Base-by-base conservation (phyloP, 192 early-diverging fungal species). In the Mortierella alpina region DNA sequence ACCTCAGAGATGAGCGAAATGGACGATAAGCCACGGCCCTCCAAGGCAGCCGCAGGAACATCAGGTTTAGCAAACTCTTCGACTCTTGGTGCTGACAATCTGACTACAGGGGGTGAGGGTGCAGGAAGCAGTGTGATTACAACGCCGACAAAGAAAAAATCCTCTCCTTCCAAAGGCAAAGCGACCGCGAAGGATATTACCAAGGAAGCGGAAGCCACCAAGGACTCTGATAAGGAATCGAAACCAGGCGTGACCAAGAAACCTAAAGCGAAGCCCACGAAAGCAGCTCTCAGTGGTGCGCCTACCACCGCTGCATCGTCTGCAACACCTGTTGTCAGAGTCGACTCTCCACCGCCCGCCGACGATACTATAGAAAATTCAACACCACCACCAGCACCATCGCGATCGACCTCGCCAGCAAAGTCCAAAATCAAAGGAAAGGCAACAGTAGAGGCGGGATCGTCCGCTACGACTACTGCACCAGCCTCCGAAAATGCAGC, bases 161-260 rank as follows among this genome's bases (percentile, higher is more conserved):
- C 53, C 0, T 15, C 50, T 6, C 2, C 52, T 17, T 67, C 66
- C 18, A 80, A 80, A 68, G 54, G 70, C 31, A 80, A 80, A 42
- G 50, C 17, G 15, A 15, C 59, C 39, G 58, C 2, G n/a, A 75
- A 75, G 23, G 73, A 75, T 0, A n/a, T 47, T n/a, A 39, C 39
- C 46, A 75, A 68, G 41, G 73, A 75, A 42, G 17, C 58, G 10
- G 72, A 68, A n/a, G 53, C 63, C 20, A 57, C 20, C 60, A 80
- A 72, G 49, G 77, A 80, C 41, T 80, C 77, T 42, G 77, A 80
- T 40, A 80, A 68, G 20, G 70, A 80, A 45, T 51, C 77, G 15
- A 80, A 80, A n/a, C 44, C 69, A 18, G 42, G 51, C 14, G 13
- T 54, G 22, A n/a, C 44, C 7, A 80, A 80, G 40, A 72, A 63